Evolutionary conservation across 1,284 basidiomycete genomes (phyloP), one percentile per base, ranked within the genome.

Genomic region (Irpex sp.): DNA sequence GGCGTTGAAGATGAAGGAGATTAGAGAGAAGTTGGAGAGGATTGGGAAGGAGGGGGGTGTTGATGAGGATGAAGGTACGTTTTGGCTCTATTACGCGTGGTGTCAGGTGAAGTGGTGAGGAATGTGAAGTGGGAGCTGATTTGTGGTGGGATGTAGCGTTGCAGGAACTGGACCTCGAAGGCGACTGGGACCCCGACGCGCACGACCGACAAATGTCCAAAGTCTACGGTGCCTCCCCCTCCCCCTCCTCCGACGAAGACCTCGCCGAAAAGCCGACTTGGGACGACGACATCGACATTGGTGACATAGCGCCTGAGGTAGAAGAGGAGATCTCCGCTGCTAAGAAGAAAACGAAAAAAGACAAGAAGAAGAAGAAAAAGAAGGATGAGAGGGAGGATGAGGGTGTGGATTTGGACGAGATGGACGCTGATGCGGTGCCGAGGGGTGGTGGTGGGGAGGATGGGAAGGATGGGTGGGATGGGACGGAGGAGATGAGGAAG

Each of bases 231-330:
- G 78, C 77, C 5, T 44, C 11, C 26, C 3, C 26, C 26, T 26
- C 26, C 26, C 26, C 3, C 26, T 26, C 26, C 26, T 2, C 2
- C 26, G 26, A 26, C 0, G 26, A 26, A 26, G 26, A 26, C 26
- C 2, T 26, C 26, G 4, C 26, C 48, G 82, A 85, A 65, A 96
- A 97, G 77, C 96, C 96, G 4, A 78, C 78, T 0, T 98, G 95
- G 95, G 90, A 93, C 37, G 91, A 96, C 66, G 93, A 97, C 66
- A 89, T 96, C 65, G 86, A 95, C 67, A 86, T 96, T 62, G 83
- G 81, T 7, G 88, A 93, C 70, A 87, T 96, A 60, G 73, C 80
- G 3, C 73, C 79, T 8, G 26, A 71, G 75, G 66, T 82, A 78
- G 67, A 78, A 75, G 68, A 86, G 81, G 73, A 83, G 79, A 73